These are phyloP conservation scores for Xylaria sp. DNA, from an alignment of 2,329 filamentous ascomycete genomes.

Conservation along the genomic window DNA sequence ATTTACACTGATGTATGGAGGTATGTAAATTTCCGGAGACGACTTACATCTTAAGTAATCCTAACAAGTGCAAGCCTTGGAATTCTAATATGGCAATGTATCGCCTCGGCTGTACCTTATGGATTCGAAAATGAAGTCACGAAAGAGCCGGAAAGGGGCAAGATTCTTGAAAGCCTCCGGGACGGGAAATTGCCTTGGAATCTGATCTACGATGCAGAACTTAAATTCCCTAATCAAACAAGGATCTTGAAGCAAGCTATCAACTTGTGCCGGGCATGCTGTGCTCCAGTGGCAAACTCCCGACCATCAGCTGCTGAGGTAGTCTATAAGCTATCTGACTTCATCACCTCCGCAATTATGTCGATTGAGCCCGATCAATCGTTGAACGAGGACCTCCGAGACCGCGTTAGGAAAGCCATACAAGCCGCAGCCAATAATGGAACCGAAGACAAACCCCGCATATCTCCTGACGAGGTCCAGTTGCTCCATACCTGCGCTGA, in stretches of 20 bases:
- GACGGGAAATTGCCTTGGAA: background rate
- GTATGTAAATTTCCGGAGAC: background rate
- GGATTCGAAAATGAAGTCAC: background rate
- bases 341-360: background rate
- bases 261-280: background rate
- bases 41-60: background rate
- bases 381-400: background rate
- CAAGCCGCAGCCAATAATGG: background rate
- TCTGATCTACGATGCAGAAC: background rate
- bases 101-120: background rate
- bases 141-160: background rate
- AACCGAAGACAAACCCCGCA: background rate
- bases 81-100: background rate
- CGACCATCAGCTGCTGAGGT: background rate
- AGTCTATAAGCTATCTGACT: background rate
- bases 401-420: background rate
- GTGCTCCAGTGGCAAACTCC: background rate
- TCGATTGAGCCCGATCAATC: constrained; percentile 1
- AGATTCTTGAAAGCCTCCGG: background rate
- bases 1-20: constrained; percentile 2
- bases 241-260: background rate
- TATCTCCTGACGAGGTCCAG: background rate
- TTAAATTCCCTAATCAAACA: background rate
- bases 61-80: background rate
- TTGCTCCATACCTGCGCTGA: background rate